Percentiles rank a stretch among this genome's conserved stretches.
Conservation (phyloP, 495 filamentous ascomycete genomes). For the Penicillium goetzii region DNA sequence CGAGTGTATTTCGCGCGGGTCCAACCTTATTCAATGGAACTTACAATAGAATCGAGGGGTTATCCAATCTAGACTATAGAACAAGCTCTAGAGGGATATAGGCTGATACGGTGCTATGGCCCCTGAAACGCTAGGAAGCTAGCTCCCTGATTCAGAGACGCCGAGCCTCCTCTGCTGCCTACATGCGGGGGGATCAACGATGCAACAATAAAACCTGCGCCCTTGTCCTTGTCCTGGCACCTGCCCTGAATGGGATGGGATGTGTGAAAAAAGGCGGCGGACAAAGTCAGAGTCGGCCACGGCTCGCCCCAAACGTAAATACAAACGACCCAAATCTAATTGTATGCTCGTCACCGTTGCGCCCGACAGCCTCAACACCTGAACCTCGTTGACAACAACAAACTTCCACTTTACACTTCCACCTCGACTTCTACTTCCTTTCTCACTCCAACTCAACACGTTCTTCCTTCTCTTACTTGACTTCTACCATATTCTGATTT, state of each 20-base stretch:
- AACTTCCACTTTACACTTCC: background rate
- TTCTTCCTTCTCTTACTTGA: background rate
- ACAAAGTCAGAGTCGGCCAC: background rate
- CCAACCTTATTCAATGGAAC: background rate
- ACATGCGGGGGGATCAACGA: background rate
- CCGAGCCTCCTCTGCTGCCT: slow-evolving; percentile 2
- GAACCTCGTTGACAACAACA: too few relatives aligned
- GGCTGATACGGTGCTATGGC: too few relatives aligned
- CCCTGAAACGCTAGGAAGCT: too few relatives aligned
- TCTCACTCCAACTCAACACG: background rate
- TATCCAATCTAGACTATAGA: too few relatives aligned
- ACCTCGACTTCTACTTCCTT: background rate
- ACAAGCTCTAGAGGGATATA: too few relatives aligned
- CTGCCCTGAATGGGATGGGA: background rate
- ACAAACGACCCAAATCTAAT: background rate
- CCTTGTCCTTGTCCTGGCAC: background rate
- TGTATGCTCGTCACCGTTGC: slow-evolving; percentile 4
- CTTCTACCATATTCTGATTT: background rate
- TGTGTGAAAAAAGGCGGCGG: background rate
- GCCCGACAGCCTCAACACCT: background rate
- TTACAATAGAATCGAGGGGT: background rate
- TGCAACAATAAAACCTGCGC: background rate
- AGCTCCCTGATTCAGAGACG: background rate
- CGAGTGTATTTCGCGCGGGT: background rate
- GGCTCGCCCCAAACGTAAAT: background rate